phyloP scores from a whole-genome alignment of 2,329 filamentous ascomycete genomes.

The Rhynchosporium secalis region DNA sequence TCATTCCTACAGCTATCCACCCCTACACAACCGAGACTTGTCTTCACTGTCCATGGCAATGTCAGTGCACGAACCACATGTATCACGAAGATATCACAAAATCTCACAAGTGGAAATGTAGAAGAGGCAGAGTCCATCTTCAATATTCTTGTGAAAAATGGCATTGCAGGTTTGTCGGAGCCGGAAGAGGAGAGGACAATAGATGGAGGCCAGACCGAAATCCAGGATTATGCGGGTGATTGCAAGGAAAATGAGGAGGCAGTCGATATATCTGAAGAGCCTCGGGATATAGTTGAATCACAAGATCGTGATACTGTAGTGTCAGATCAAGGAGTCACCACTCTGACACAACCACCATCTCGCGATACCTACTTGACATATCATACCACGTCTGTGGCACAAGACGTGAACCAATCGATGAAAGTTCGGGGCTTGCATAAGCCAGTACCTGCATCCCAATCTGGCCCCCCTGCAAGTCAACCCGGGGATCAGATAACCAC shows the following conservation, averaged over 20 bases:
- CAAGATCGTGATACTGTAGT: slow-evolving; percentile 56
- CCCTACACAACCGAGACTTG: slow-evolving; percentile 51
- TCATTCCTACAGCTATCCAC: slow-evolving; percentile 52
- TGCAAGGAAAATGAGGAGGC: slow-evolving; percentile 1
- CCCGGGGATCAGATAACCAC: slow-evolving; percentile 26
- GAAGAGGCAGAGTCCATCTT: slow-evolving; percentile 54
- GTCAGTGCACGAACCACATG: slow-evolving; percentile 55
- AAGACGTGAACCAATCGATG: not conserved
- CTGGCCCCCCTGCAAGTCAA: not conserved
- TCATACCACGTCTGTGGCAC: not conserved
- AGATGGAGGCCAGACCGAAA: slow-evolving; percentile 7
- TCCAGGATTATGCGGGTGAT: slow-evolving; percentile 28
- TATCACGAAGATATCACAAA: slow-evolving; percentile 53
- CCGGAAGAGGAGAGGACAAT: slow-evolving; percentile 17
- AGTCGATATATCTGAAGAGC: slow-evolving; percentile 50
- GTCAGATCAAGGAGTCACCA: slow-evolving; percentile 44
- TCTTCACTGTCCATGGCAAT: slow-evolving; percentile 62
- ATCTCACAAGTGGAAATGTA: slow-evolving; percentile 52
- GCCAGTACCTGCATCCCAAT: not conserved
- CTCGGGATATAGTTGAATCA: slow-evolving; percentile 60
- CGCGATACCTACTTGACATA: not conserved
- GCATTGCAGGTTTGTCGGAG: slow-evolving; percentile 44
- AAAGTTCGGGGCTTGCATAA: not conserved
- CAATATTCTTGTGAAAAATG: slow-evolving; percentile 51
- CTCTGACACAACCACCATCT: not conserved